Percentiles rank a stretch among this genome's conserved stretches.
These are phyloP conservation scores for Pyronema domesticum DNA, from an alignment of 495 filamentous ascomycete species.

Conservation along the genomic window DNA sequence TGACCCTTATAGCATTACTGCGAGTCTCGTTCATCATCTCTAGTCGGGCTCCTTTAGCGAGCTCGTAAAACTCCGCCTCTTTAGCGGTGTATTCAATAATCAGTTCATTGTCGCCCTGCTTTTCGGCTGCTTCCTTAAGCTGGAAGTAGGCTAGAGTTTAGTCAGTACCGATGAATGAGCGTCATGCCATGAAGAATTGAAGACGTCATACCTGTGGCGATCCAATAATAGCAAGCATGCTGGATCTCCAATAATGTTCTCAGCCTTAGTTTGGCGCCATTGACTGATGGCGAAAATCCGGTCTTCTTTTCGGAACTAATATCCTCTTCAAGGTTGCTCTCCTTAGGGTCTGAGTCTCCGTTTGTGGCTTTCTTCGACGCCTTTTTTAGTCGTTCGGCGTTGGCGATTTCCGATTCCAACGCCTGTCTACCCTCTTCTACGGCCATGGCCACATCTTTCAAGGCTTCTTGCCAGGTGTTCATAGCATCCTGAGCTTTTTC, in stretches of 20 bases:
- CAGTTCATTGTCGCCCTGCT: constrained; percentile 32
- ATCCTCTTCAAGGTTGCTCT: constrained; percentile 30
- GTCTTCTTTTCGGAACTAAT: constrained; percentile 16
- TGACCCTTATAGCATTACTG: constrained; percentile 27
- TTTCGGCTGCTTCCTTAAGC: constrained; percentile 50
- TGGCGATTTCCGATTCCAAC: constrained; percentile 34
- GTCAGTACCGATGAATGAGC: background rate
- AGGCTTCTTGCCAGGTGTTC: constrained; percentile 44
- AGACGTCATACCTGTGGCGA: constrained; percentile 35
- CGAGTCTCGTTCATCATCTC: constrained; percentile 31
- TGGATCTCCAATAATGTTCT: constrained; percentile 58
- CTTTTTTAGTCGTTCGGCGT: constrained; percentile 1
- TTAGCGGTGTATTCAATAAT: background rate
- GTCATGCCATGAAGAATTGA: background rate
- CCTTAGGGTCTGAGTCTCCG: constrained; percentile 10
- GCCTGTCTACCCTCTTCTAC: constrained; percentile 48
- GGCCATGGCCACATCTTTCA: constrained; percentile 35
- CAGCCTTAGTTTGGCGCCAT: constrained; percentile 40
- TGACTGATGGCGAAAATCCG: background rate
- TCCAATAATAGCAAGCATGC: constrained; percentile 70
- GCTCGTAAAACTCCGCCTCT: constrained; percentile 56
- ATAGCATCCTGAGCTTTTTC: constrained; percentile 39
- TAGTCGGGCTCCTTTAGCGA: constrained; percentile 55
- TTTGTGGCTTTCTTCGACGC: constrained; percentile 8
- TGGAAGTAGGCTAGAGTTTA: constrained; percentile 45